Evolutionary conservation across 2,329 filamentous ascomycete genomes (phyloP), one percentile per base, ranked within the genome.

Genomic region (Elsinoe ampelina): DNA sequence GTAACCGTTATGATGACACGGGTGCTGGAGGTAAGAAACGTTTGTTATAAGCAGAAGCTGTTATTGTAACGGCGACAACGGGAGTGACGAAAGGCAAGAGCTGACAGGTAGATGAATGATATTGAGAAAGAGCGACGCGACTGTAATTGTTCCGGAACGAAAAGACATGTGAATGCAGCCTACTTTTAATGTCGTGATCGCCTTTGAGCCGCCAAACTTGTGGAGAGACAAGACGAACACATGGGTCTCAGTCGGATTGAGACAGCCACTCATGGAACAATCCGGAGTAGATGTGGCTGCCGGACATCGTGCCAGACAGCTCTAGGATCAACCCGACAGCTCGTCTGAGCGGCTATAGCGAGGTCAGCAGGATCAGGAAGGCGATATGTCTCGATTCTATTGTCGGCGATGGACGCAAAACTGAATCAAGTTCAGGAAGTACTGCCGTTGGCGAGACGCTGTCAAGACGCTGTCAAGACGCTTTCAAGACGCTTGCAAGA

Each of bases 21-120:
- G 38, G 15, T 39, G 32, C 10, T 32, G 32, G 11, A 20, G 13
- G n/a, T 35, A 35, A 38, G 48, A 13, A 35, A 39, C 48, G 48
- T 39, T 52, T 30, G 6, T 34, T 34, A 39, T 52, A 39, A 10
- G 32, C 22, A 39, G 17, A 20, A 22, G 26, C 48, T 35, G 48
- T 20, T 36, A 34, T 17, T 10, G 34, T n/a, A 52, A 52, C 48
- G 48, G 30, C 30, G 32, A 19, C 32, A 39, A 52, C 48, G 48
- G 32, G 26, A 13, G 48, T 38, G 35, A 39, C 48, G 48, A 52
- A 52, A 52, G 48, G 38, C 48, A 52, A 52, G 48, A 26, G 48
- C 34, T 34, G 34, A 22, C 8, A 20, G 22, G 13, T 52, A 15
- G 48, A 26, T 15, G 15, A 12, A 20, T 8, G 48, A 7, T 20